Evolutionary conservation across 23 red algal genomes (phyloP), one percentile per base, ranked within the genome.

Genomic region (Gracilaria gracilis): DNA sequence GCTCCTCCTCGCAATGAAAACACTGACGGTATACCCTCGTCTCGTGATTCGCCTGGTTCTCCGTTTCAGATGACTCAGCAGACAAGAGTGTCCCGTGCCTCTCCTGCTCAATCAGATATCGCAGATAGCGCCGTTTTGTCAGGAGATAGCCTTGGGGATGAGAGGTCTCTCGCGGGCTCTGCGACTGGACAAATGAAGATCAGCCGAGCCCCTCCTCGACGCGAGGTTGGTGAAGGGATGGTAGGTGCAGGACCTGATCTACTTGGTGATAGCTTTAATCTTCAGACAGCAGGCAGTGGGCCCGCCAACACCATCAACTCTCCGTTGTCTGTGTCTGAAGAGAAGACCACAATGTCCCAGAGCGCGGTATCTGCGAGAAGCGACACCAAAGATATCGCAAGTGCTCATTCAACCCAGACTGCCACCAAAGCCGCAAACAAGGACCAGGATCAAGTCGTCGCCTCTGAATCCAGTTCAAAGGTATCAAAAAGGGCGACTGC

Each of bases 131-230:
- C 20, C 2, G 67, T 7, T 44, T 1, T 40, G 20, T 73, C 67
- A 16, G 67, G 67, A 23, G 67, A 37, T 1, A 44, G 38, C 34
- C 1, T 44, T 7, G 28, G 1, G 14, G 38, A 44, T 73, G 67
- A 37, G 12, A 37, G 20, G 33, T 15, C 17, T 23, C 1, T 6
- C 20, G 38, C 33, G 7, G 35, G 4, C 7, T 15, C 67, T 23
- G 14, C 67, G 44, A 16, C 67, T 1, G 67, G 67, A 4, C 67
- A 39, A 42, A 73, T 73, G 67, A 73, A 73, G 19, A 73, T 73
- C 34, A 40, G 35, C 44, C 67, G 67, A 73, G 67, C 67, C n/a
- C 67, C 35, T 29, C 67, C 67, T 73, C 33, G 67, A 39, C 16
- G 38, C 8, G 67, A 73, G 20, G 33, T 44, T 42, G 16, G 44